A percentile compares a stretch with the other conserved stretches of the same genome.
phyloP scores from a whole-genome alignment of 108 stramenopile genomes.

The Skeletonema marinoi region DNA sequence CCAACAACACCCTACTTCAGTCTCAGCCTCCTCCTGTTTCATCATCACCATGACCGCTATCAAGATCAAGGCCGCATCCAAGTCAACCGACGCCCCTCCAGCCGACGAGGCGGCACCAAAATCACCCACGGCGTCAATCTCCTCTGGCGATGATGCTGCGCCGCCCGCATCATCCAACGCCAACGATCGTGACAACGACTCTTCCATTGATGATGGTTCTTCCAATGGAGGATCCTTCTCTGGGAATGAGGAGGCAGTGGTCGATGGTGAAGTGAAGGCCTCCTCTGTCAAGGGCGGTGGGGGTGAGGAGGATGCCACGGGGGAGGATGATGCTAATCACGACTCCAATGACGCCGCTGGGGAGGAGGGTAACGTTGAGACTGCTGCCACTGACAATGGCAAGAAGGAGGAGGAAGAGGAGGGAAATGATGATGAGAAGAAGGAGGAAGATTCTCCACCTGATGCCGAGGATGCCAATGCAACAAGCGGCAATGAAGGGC shows the following conservation, averaged over 20 bases:
- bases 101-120: background rate
- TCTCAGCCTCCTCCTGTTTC: background rate
- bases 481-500: constrained; percentile 4
- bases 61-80: background rate
- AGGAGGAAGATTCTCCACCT: background rate
- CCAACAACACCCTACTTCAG: constrained; percentile 1
- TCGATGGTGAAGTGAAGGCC: background rate
- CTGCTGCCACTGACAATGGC: background rate
- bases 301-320: background rate
- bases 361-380: background rate
- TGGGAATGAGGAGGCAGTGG: background rate
- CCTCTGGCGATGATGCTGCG: background rate
- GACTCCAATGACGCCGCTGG: constrained; percentile 1
- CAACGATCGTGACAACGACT: background rate
- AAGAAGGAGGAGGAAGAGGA: background rate
- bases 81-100: background rate
- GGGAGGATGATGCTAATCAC: background rate
- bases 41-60: background rate
- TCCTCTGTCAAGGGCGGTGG: background rate
- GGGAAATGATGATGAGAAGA: background rate
- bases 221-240: background rate
- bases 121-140: background rate
- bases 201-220: background rate
- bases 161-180: background rate
- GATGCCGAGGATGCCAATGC: background rate